Evolutionary conservation across 331 rosid genomes (phyloP), one percentile per base, ranked within the genome.

Genomic region (Malus hybrid): DNA sequence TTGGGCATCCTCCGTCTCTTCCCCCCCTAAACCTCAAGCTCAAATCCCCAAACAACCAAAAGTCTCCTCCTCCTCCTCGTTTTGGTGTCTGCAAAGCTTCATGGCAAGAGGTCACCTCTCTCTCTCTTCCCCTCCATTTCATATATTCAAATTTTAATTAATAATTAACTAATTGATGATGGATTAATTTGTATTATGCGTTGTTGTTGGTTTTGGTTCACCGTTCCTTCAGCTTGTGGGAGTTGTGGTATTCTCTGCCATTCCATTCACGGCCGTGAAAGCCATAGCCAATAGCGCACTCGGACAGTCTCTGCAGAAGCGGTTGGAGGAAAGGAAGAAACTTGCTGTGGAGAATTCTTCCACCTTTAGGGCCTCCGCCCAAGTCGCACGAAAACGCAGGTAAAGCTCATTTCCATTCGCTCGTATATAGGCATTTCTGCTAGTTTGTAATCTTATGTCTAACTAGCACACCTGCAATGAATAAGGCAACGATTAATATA

Each of bases 261-360:
- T 94, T 80, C 98, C 98, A 27, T 94, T 94, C 87, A 88, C 92
- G 32, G 93, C 91, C 19, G 98, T 91, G 44, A 91, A 94, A 85
- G 92, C 88, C 81, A 78, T 93, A 64, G 98, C 98, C 54, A 91
- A 87, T 72, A 94, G 98, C 83, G 84, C 97, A 2, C 20, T 91
- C 0, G 97, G 98, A 19, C 90, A 86, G 72, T 91, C 90, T 52
- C 97, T 93, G 64, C 96, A 85, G 94, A 82, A 87, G 72, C 78
- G 83, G 63, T 69, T 91, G 87, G 84, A 78, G 76, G 83, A 83
- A 71, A 82, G 73, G 56, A 93, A 93, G 85, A 87, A 80, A 72
- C 32, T 71, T 46, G 88, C 88, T 3, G 61, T 81, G 0, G 71
- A 80, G 52, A 90, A 88, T 72, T 82, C 96, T 7, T 81, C 94